A percentile compares a stretch with the other conserved stretches of the same genome.
These are phyloP conservation scores for Chlorociboria aeruginascens DNA, from an alignment of 495 filamentous ascomycete species.

Conservation along the genomic window DNA sequence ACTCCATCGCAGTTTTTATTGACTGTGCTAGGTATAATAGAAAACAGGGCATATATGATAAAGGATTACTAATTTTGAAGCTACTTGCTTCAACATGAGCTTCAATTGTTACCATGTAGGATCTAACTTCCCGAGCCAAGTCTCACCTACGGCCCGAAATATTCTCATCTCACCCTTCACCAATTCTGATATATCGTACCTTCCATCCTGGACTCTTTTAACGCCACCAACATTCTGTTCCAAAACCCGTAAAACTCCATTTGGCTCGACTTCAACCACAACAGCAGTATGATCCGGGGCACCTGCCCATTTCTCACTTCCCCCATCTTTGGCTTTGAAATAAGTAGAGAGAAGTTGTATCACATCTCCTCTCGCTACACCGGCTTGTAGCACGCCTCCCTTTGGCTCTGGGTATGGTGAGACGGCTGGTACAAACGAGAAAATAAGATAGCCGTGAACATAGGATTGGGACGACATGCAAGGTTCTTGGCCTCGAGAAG, in stretches of 20 bases:
- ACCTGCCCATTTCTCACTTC: constrained; percentile 19
- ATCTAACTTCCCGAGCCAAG: constrained; percentile 15
- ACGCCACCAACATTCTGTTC: constrained; percentile 27
- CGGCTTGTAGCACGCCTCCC: constrained; percentile 14
- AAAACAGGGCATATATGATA: too few relatives aligned
- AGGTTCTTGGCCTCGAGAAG: constrained; percentile 17
- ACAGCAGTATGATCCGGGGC: constrained; percentile 28
- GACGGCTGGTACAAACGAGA: constrained; percentile 19
- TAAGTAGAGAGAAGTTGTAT: constrained; percentile 25
- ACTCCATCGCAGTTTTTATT: too few relatives aligned
- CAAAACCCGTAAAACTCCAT: constrained; percentile 21
- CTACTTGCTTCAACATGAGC: neutral
- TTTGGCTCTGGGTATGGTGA: constrained; percentile 16
- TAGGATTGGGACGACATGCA: constrained; percentile 24
- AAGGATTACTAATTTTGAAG: too few relatives aligned
- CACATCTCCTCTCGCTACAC: constrained; percentile 27
- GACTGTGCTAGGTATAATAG: too few relatives aligned
- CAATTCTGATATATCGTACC: constrained; percentile 20
- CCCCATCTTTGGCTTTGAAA: constrained; percentile 19
- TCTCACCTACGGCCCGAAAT: constrained; percentile 21
- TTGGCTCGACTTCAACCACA: constrained; percentile 19
- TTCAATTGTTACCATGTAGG: constrained; percentile 9
- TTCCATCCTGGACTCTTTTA: constrained; percentile 19
- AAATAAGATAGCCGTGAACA: constrained; percentile 23
- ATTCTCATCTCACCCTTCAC: constrained; percentile 21